Percentiles rank a stretch among this genome's conserved stretches.
These are phyloP conservation scores for Candida bentonensis DNA, from an alignment of 805 yeast genomes.

Conservation along the genomic window DNA sequence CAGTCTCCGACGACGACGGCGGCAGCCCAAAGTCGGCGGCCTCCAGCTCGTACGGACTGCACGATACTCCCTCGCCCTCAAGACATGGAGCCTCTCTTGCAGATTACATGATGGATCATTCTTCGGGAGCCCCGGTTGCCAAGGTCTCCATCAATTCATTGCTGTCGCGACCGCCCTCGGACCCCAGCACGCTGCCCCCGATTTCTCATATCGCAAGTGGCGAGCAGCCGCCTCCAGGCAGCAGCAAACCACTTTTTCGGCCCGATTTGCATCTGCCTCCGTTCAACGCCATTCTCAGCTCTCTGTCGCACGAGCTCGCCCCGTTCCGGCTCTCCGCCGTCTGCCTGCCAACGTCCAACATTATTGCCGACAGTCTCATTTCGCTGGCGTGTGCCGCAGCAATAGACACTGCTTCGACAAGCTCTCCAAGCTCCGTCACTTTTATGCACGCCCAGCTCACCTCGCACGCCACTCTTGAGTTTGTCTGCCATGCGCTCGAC, in stretches of 20 bases:
- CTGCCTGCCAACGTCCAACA: not conserved
- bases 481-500: not conserved
- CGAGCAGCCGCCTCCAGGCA: not conserved
- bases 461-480: not conserved
- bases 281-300: not conserved
- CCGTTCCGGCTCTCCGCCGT: not conserved
- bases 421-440: not conserved
- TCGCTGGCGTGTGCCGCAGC: not conserved
- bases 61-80: not conserved
- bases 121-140: not conserved
- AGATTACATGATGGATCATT: not conserved
- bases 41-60: too few species aligned
- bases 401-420: not conserved
- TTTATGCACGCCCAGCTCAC: not conserved
- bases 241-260: not conserved
- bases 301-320: not conserved
- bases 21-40: not conserved
- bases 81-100: too few species aligned
- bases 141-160: not conserved
- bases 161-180: not conserved
- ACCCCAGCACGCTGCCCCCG: not conserved
- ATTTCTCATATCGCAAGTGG: not conserved
- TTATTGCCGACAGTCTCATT: not conserved
- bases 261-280: not conserved
- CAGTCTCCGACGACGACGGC: not conserved